A percentile compares a stretch with the other conserved stretches of the same genome.
Evolutionary conservation across 345 rosid species (phyloP).

Genomic region (Citrus sp.): DNA sequence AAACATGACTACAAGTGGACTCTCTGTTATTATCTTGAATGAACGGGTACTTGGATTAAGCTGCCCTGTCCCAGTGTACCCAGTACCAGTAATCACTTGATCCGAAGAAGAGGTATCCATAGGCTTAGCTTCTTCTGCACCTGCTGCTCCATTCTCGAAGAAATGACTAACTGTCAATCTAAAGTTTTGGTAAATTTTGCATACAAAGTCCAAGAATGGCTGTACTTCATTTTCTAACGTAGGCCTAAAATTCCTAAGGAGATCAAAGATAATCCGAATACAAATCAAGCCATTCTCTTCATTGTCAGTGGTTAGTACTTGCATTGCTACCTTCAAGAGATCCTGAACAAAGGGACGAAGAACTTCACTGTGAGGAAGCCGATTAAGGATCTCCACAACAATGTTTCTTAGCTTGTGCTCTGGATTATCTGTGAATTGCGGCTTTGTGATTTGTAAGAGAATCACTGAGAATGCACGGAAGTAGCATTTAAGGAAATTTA

Average conservation of each 20-base stretch:
- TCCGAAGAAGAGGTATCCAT: slow-evolving; percentile 74
- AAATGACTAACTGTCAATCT: slow-evolving; percentile 80
- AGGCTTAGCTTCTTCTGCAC: slow-evolving; percentile 72
- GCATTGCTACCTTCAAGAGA: slow-evolving; percentile 94
- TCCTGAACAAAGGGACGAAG: slow-evolving; percentile 99
- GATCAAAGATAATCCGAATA: slow-evolving; percentile 89
- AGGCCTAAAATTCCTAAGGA: slow-evolving; percentile 92
- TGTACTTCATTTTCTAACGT: slow-evolving; percentile 91
- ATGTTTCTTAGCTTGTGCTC: slow-evolving; percentile 92
- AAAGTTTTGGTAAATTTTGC: slow-evolving; percentile 92
- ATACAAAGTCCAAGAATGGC: slow-evolving; percentile 91
- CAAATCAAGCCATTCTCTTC: slow-evolving; percentile 97
- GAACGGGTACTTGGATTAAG: slow-evolving; percentile 92
- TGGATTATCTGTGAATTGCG: slow-evolving; percentile 74
- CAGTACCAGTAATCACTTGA: slow-evolving; percentile 49
- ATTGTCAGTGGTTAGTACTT: slow-evolving; percentile 88
- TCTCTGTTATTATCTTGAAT: slow-evolving; percentile 95
- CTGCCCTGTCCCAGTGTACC: slow-evolving; percentile 61
- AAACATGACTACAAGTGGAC: slow-evolving; percentile 99
- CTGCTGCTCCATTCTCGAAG: slow-evolving; percentile 57
- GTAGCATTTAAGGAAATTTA: slow-evolving; percentile 91
- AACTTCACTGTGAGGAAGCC: slow-evolving; percentile 95
- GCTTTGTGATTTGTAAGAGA: slow-evolving; percentile 72
- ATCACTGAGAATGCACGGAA: slow-evolving; percentile 85
- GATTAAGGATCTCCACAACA: slow-evolving; percentile 91